A percentile compares a stretch with the other conserved stretches of the same genome.
Conservation (phyloP, 2,329 filamentous ascomycete genomes). For the Diaporthe australafricana region DNA sequence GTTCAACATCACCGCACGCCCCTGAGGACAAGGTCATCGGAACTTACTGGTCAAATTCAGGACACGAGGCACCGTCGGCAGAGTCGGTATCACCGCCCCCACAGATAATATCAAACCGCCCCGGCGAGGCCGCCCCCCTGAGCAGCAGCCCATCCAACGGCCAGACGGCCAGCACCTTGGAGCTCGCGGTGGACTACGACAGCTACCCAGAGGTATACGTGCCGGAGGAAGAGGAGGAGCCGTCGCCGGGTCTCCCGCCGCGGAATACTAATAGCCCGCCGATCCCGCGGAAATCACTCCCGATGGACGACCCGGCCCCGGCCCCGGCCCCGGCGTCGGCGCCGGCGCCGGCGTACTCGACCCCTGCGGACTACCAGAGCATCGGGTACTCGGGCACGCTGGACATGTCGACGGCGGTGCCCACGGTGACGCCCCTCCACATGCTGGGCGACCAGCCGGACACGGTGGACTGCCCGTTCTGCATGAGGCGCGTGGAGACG, state of each 20-base stretch:
- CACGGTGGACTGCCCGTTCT: conserved; percentile 21
- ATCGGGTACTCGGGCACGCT: conserved; percentile 15
- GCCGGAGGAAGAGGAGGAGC: not conserved
- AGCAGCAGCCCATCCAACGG: not conserved
- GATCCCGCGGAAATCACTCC: not conserved
- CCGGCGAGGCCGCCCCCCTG: not conserved
- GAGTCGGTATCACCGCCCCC: conserved; percentile 4
- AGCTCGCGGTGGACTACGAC: not conserved
- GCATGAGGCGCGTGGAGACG: conserved; percentile 27
- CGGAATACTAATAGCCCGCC: not conserved
- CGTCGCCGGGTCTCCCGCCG: not conserved
- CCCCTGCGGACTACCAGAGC: not conserved
- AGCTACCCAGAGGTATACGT: conserved; percentile 23
- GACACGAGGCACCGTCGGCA: not conserved
- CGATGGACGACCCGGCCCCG: not conserved
- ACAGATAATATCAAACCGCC: not conserved
- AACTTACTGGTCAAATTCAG: not conserved
- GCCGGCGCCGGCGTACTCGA: not conserved
- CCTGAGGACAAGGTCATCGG: not conserved
- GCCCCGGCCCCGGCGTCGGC: no score
- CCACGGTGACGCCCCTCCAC: conserved; percentile 22
- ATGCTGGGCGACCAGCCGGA: conserved; percentile 23
- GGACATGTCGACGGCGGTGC: conserved; percentile 13
- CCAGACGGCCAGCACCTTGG: not conserved
- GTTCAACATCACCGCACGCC: not conserved